Percentiles rank a stretch among this genome's conserved stretches.
Evolutionary conservation across 2,329 filamentous ascomycete species (phyloP).

Genomic region (Fusarium sp.): DNA sequence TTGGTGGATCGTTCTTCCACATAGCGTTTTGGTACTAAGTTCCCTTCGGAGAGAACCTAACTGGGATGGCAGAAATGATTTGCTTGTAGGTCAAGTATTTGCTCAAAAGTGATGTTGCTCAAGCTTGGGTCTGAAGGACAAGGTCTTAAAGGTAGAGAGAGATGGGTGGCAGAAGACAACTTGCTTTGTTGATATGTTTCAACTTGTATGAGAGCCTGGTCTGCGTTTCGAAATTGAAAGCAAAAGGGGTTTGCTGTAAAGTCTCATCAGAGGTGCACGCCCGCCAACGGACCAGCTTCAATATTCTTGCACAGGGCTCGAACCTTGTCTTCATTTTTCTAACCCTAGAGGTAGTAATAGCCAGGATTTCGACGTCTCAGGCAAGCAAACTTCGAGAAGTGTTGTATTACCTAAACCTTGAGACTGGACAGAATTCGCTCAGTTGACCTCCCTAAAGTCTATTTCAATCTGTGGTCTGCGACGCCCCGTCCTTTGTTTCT

Average conservation of each 20-base stretch:
- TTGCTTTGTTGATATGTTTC: neutral
- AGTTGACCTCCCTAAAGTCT: neutral
- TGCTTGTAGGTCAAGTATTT: neutral
- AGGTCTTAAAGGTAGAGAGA: neutral
- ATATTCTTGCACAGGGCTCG: too few species aligned
- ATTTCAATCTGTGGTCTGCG: too few species aligned
- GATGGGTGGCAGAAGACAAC: neutral
- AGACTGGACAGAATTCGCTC: neutral
- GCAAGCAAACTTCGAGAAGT: neutral
- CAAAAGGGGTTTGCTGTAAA: neutral
- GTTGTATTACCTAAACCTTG: neutral
- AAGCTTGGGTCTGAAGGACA: neutral
- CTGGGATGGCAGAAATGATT: neutral
- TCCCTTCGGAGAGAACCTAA: neutral
- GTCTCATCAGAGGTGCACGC: neutral
- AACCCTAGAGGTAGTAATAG: neutral
- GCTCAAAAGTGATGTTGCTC: neutral
- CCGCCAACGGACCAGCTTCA: neutral
- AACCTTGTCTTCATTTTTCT: neutral
- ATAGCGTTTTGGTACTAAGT: neutral
- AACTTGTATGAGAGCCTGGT: accelerated
- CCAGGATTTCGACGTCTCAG: neutral
- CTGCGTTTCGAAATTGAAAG: neutral
- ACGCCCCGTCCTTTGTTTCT: too few species aligned
- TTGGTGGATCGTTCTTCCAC: neutral